These are phyloP conservation scores for Chaetomium tenue DNA, from an alignment of 495 filamentous ascomycete genomes.

Conservation along the genomic window DNA sequence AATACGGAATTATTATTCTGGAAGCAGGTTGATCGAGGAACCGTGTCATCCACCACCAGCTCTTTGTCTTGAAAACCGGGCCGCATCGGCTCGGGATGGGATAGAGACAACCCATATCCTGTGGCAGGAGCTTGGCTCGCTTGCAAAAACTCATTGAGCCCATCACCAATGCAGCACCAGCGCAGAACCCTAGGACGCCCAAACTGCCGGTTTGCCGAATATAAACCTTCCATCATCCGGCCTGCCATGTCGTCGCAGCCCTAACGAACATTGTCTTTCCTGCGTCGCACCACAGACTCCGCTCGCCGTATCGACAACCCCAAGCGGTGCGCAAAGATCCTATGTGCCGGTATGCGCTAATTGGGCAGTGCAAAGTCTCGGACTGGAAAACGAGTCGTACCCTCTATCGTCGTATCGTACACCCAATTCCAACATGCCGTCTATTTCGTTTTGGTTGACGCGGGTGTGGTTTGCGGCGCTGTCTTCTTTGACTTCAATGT, in stretches of 20 bases:
- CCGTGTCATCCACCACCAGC: neutral
- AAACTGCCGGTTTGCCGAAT: neutral
- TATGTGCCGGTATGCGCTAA: neutral
- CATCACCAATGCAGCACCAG: neutral
- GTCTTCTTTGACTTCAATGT: conserved; percentile 58
- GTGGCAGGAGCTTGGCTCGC: neutral
- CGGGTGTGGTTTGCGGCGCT: conserved; percentile 53
- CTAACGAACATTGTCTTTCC: neutral
- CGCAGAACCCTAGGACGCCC: neutral
- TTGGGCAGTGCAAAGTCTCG: neutral
- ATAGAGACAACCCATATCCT: no score
- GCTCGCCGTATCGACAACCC: neutral
- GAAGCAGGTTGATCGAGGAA: neutral
- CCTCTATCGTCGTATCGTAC: conserved; percentile 22
- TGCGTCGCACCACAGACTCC: neutral
- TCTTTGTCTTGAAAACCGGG: neutral
- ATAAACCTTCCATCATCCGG: neutral
- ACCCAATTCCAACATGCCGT: neutral
- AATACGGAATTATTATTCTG: neutral
- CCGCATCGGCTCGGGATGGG: neutral
- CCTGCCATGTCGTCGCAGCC: neutral
- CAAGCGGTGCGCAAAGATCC: neutral
- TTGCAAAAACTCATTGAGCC: neutral
- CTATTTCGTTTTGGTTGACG: conserved; percentile 31
- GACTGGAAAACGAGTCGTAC: neutral